phyloP scores from a whole-genome alignment of 805 yeast genomes.

The Hanseniaspora occidentalis region DNA sequence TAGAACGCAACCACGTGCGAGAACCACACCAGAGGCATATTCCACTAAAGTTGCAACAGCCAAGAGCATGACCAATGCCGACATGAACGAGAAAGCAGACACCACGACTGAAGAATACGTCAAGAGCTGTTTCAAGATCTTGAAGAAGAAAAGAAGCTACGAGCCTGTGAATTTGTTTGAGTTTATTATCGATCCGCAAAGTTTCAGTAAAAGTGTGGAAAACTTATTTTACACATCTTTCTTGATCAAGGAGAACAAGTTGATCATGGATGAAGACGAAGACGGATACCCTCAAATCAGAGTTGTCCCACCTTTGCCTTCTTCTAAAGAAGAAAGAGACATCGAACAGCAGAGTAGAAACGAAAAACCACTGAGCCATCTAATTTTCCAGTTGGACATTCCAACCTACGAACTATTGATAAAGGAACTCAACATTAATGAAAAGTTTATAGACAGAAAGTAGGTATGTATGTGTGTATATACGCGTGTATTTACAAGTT shows the following conservation, averaged over 20 bases:
- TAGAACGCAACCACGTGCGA: too few relatives aligned
- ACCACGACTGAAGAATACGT: slow-evolving; percentile 59
- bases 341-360: slow-evolving; percentile 17
- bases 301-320: slow-evolving; percentile 21
- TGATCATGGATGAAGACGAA: slow-evolving; percentile 43
- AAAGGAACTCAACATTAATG: slow-evolving; percentile 39
- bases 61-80: slow-evolving; percentile 37
- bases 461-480: background rate
- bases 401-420: slow-evolving; percentile 52
- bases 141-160: slow-evolving; percentile 24
- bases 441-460: slow-evolving; percentile 29
- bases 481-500: too few relatives aligned
- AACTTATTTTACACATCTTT: slow-evolving; percentile 77
- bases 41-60: slow-evolving; percentile 34
- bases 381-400: slow-evolving; percentile 60
- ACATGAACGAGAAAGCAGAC: slow-evolving; percentile 36
- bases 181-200: slow-evolving; percentile 61
- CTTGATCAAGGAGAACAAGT: slow-evolving; percentile 57
- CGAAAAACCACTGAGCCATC: slow-evolving; percentile 36
- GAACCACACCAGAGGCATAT: background rate
- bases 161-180: slow-evolving; percentile 43
- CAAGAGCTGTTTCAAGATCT: slow-evolving; percentile 34
- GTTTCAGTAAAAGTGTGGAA: slow-evolving; percentile 72
- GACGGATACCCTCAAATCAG: slow-evolving; percentile 32
- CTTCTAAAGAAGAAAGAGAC: slow-evolving; percentile 15